Base-by-base conservation (phyloP, 2,329 filamentous ascomycete species). In the Verticillium zaregamsianum region DNA sequence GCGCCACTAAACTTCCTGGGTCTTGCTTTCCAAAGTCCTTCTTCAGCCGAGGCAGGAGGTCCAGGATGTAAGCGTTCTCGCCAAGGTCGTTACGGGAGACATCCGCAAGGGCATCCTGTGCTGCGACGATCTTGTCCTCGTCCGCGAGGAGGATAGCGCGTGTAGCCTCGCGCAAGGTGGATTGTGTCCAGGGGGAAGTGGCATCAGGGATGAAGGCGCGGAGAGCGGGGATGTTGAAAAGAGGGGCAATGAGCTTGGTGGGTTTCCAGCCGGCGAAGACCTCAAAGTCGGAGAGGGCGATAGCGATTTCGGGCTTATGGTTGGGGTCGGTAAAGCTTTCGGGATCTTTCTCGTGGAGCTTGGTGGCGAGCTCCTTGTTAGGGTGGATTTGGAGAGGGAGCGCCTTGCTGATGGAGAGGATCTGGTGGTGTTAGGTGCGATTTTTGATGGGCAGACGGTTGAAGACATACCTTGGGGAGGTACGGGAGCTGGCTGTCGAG, bases 251-350 rank as follows among this genome's bases (percentile, higher is more conserved):
- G 2, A 87, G 79, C 11, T 74, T 69, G 0, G 90, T 76, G 0
- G 88, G 86, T 69, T 91, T 92, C 78, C 88, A 93, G 6, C 90
- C 90, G 11, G 86, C 88, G 67, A 93, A 93, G 0, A 90, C 86
- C 72, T 93, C 90, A 68, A 93, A 93, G 25, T 86, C 83, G 14
- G 83, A 81, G 1, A 93, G 75, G 0, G 90, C 90, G 1, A 93
- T 78, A 1, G 90, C 90, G 59, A 93, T 93, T 70, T 93, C 90
- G 1, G 90, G 90, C 74, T 93, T 93, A 78, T 93, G 90, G 72
- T 93, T 93, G 3, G 83, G 77, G 66, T 93, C 90, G 1, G 84
- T 85, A 72, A 90, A 93, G 62, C 86, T 82, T 2, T 85, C 74
- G 0, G 90, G 89, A 60, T 91, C 80, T 65, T 85, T 72, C 60